A percentile compares a stretch with the other conserved stretches of the same genome.
Evolutionary conservation across 2,329 filamentous ascomycete species (phyloP).

Genomic region (Leptographium lundbergii): DNA sequence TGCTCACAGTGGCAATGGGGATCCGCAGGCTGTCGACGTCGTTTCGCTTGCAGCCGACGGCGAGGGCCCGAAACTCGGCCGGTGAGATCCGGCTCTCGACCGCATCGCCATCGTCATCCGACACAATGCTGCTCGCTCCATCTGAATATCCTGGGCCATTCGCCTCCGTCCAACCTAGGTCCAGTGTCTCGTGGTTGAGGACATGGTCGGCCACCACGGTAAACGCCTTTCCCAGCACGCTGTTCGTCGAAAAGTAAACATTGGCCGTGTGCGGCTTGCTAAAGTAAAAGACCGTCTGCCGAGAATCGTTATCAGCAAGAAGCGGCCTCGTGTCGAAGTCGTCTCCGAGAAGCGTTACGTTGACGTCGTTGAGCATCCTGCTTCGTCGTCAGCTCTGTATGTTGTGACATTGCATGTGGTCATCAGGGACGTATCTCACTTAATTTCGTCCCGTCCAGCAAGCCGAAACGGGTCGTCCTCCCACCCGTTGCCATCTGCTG

Average conservation of each 20-base stretch:
- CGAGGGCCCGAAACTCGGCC: conserved; percentile 9
- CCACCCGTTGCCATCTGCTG: background rate
- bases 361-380: conserved; percentile 6
- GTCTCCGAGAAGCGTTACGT: conserved; percentile 1
- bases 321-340: background rate
- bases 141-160: conserved; percentile 8
- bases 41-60: conserved; percentile 8
- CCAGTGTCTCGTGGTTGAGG: conserved; percentile 1
- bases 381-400: background rate
- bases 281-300: conserved; percentile 7
- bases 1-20: background rate
- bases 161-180: conserved; percentile 7
- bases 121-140: conserved; percentile 16
- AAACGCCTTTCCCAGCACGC: background rate
- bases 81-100: conserved; percentile 15
- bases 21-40: conserved; percentile 2
- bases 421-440: background rate
- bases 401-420: background rate
- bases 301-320: background rate
- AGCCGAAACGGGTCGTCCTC: background rate
- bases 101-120: conserved; percentile 27
- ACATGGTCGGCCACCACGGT: conserved; percentile 1
- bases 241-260: background rate
- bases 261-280: background rate
- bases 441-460: conserved; percentile 3